Evolutionary conservation across 2,329 filamentous ascomycete species (phyloP), one percentile per base, ranked within the genome.

Genomic region (Emydomyces testavorans): DNA sequence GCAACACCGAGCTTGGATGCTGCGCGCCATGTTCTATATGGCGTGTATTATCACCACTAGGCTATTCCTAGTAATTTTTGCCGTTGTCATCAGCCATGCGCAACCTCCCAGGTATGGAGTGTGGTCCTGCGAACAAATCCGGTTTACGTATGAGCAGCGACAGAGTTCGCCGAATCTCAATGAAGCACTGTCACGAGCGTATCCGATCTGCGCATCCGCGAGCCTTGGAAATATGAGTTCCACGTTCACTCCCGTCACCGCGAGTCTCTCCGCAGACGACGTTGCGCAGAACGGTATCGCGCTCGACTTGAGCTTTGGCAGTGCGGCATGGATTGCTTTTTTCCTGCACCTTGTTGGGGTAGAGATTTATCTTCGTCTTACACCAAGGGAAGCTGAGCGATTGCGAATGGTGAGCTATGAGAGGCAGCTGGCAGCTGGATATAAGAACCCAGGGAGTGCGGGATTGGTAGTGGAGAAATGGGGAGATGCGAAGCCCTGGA

Each of bases 1-100:
- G 26, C 72, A 80, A 55, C 78, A 82, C 51, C 69, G 78, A 1
- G 75, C 75, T 2, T 82, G 77, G 78, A 82, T 81, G 78, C 56
- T 82, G 24, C 60, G 78, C 18, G 67, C 72, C 6, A 74, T 72
- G 72, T 63, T 72, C 32, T 71, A 72, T 41, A 50, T 60, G 49
- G 55, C 48, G 8, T 42, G 39, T 21, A 56, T 50, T 29, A 60
- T 62, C 47, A 62, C 60, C 10, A 50, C 55, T n/a, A 49, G 59
- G 16, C 48, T 61, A n/a, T 55, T 59, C 28, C 61, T 74, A 34
- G 62, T 71, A 47, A 60, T 73, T 31, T 54, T 65, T 0, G 66
- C 69, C 1, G 53, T 52, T 1, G 63, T 74, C 6, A 63, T 72
- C 36, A 64, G 65, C 28, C 50, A 54, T 57, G 18, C 31, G 6